Evolutionary conservation across 768 basidiomycete genomes (phyloP).

Genomic region (Mycena leptocephala): DNA sequence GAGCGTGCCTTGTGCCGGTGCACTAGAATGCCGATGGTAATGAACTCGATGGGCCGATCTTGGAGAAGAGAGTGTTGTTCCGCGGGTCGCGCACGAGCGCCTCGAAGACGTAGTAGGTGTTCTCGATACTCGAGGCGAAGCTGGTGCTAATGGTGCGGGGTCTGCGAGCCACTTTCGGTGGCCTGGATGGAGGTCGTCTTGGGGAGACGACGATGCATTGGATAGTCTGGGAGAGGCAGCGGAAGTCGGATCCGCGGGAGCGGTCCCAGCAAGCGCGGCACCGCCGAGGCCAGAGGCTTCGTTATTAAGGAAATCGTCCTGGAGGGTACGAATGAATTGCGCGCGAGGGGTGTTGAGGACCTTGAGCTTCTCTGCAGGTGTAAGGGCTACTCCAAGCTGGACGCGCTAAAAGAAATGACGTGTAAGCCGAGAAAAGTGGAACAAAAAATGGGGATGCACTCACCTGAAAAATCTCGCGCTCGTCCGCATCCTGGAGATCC

Average conservation of each 20-base stretch:
- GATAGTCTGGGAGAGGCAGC: conserved; percentile 70
- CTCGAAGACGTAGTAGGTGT: conserved; percentile 65
- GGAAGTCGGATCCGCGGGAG: conserved; percentile 65
- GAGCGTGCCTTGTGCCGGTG: conserved; percentile 62
- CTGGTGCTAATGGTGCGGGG: conserved; percentile 45
- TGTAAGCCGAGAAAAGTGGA: not conserved
- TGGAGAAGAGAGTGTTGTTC: conserved; percentile 59
- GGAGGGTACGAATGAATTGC: conserved; percentile 71
- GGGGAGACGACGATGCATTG: conserved; percentile 65
- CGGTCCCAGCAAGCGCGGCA: conserved; percentile 53
- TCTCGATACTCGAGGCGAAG: conserved; percentile 53
- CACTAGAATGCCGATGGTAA: conserved; percentile 70
- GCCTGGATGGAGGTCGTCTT: conserved; percentile 48
- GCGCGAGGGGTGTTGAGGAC: conserved; percentile 74
- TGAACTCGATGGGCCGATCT: conserved; percentile 80
- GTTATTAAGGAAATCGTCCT: conserved; percentile 60
- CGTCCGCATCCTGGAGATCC: conserved; percentile 69
- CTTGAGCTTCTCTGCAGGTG: conserved; percentile 72
- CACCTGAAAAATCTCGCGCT: conserved; percentile 84
- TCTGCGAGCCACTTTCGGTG: conserved; percentile 69
- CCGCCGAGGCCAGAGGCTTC: conserved; percentile 49
- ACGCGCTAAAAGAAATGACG: conserved; percentile 67
- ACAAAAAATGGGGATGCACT: not conserved
- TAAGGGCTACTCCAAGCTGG: conserved; percentile 85
- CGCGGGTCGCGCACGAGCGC: conserved; percentile 58